These are phyloP conservation scores for Penicillium verrucosum DNA, from an alignment of 2,329 filamentous ascomycete genomes.

Conservation along the genomic window DNA sequence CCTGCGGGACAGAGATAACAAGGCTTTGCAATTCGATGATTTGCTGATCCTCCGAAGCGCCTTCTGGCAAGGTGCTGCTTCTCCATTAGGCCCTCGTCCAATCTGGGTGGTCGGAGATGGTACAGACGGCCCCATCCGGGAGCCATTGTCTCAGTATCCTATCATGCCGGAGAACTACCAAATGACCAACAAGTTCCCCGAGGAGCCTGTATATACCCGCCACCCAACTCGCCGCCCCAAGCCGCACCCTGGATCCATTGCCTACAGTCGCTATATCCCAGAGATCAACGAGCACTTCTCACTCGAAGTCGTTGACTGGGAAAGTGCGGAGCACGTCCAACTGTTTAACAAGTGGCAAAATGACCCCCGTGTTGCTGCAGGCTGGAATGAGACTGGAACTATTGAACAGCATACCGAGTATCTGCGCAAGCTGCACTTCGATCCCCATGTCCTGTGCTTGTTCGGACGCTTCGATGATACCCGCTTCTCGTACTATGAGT, in stretches of 20 bases:
- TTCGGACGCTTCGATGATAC: constrained; percentile 69
- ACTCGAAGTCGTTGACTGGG: constrained; percentile 69
- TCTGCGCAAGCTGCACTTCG: constrained; percentile 63
- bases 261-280: constrained; percentile 77
- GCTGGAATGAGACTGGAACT: constrained; percentile 77
- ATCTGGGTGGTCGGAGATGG: constrained; percentile 56
- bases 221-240: constrained; percentile 72
- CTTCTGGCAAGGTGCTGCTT: constrained; percentile 70
- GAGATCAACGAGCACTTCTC: constrained; percentile 73
- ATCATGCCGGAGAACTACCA: constrained; percentile 35
- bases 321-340: constrained; percentile 60
- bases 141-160: constrained; percentile 28
- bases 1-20: constrained; percentile 20
- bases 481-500: constrained; percentile 73
- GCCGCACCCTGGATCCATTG: constrained; percentile 64
- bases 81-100: constrained; percentile 63
- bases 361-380: constrained; percentile 73
- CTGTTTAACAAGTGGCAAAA: constrained; percentile 81
- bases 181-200: constrained; percentile 49
- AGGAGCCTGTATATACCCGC: constrained; percentile 55
- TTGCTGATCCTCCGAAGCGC: constrained; percentile 53
- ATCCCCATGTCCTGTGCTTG: constrained; percentile 68
- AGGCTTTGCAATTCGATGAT: constrained; percentile 24
- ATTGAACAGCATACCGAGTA: constrained; percentile 72
- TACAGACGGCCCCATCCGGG: constrained; percentile 27